A percentile compares a stretch with the other conserved stretches of the same genome.
Evolutionary conservation across 108 stramenopile species (phyloP).

Genomic region (Pseudonitzschia pungens): DNA sequence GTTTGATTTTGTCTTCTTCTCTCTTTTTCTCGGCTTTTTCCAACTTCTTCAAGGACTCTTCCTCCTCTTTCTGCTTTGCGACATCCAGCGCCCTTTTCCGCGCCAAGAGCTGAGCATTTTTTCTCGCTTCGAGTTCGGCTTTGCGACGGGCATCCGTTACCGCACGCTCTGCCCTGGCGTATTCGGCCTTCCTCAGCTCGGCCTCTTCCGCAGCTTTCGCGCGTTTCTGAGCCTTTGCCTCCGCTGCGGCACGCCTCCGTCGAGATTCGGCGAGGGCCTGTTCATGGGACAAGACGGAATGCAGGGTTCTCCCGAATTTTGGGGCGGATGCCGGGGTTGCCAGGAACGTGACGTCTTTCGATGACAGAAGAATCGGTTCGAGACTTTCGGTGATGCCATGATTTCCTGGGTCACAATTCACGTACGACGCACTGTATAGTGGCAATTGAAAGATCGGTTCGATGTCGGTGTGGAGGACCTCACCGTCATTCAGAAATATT

Average conservation of each 20-base stretch:
- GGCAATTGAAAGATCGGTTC: background rate
- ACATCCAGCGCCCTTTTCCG: slow-evolving; percentile 7
- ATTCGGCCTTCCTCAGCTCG: slow-evolving; percentile 5
- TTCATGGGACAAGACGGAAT: background rate
- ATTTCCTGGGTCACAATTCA: no score
- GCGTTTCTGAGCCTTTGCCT: background rate
- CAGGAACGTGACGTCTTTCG: background rate
- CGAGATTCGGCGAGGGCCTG: background rate
- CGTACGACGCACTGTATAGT: background rate
- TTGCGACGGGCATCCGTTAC: background rate
- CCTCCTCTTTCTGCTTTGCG: background rate
- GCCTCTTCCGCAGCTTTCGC: background rate
- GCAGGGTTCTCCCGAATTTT: background rate
- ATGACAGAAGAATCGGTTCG: background rate
- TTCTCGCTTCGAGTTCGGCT: slow-evolving; percentile 10
- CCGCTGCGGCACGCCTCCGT: background rate
- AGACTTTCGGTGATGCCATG: background rate
- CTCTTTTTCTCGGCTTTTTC: slow-evolving; percentile 3
- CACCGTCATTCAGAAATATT: no score
- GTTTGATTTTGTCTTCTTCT: background rate
- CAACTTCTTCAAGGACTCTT: background rate
- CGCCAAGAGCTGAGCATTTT: slow-evolving; percentile 8
- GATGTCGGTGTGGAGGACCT: background rate
- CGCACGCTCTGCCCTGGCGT: background rate
- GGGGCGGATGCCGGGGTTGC: background rate